Percentiles rank a stretch among this genome's conserved stretches.
Conservation (phyloP, 2,329 filamentous ascomycete genomes). For the Pseudogymnoascus sp. region DNA sequence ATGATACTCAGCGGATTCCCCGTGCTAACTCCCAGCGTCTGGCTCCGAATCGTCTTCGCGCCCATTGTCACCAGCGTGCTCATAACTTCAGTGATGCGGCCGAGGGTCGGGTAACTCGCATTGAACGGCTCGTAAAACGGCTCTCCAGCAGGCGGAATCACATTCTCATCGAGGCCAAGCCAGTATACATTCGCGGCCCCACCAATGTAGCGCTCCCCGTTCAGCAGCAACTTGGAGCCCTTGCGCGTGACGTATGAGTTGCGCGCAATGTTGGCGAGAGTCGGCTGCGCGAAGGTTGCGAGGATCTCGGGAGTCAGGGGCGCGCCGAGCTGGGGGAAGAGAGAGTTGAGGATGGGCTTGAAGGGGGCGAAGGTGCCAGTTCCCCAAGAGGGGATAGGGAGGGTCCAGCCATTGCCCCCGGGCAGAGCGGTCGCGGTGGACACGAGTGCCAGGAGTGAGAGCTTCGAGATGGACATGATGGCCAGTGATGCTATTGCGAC, state of each 20-base stretch:
- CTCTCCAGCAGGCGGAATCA: constrained; percentile 34
- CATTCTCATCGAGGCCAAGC: constrained; percentile 44
- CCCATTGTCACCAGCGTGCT: constrained; percentile 37
- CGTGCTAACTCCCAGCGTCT: constrained; percentile 39
- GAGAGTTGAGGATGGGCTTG: constrained; percentile 45
- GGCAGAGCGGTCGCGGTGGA: constrained; percentile 58
- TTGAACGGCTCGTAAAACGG: constrained; percentile 38
- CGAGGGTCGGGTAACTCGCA: constrained; percentile 39
- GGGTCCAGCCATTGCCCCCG: constrained; percentile 96
- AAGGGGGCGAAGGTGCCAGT: constrained; percentile 93
- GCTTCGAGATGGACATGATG: constrained; percentile 37
- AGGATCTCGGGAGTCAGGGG: constrained; percentile 20
- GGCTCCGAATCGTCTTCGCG: constrained; percentile 37
- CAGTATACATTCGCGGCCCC: constrained; percentile 44
- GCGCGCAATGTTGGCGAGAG: constrained; percentile 14
- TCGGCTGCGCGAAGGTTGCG: constrained; percentile 16
- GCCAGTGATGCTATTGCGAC: constrained; percentile 41
- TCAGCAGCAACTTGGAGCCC: constrained; percentile 31
- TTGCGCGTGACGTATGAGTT: constrained; percentile 29
- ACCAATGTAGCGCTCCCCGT: constrained; percentile 35
- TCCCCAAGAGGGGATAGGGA: constrained; percentile 72
- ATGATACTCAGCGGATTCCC: constrained; percentile 41
- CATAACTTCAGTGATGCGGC: constrained; percentile 39
- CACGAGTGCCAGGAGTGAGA: constrained; percentile 29
- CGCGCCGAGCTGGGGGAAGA: constrained; percentile 12